phyloP scores from a whole-genome alignment of 495 filamentous ascomycete species.

The Pseudomonodictys pantanalensis region DNA sequence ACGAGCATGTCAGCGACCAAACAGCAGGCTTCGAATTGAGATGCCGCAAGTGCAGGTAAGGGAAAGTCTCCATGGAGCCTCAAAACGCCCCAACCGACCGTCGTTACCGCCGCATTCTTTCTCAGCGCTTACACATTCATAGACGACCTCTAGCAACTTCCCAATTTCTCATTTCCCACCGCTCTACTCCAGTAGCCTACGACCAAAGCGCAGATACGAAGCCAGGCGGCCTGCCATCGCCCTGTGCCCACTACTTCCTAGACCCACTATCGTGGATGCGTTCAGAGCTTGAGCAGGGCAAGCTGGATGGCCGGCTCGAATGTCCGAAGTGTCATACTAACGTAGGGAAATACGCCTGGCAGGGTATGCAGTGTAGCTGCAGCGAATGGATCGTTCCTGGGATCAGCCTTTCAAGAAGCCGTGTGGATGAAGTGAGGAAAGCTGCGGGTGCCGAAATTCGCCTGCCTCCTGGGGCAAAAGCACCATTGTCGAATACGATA shows the following conservation, averaged over 20 bases:
- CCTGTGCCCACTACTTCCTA: constrained; percentile 81
- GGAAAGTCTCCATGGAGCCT: constrained; percentile 16
- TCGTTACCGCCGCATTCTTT: background rate
- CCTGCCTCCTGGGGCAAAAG: constrained; percentile 18
- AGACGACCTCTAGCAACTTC: constrained; percentile 64
- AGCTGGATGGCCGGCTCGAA: constrained; percentile 74
- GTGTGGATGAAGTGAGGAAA: constrained; percentile 66
- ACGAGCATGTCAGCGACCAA: constrained; percentile 54
- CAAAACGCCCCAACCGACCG: background rate
- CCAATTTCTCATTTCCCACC: constrained; percentile 58
- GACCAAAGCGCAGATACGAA: constrained; percentile 1
- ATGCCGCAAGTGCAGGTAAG: constrained; percentile 54
- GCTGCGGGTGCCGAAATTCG: constrained; percentile 21
- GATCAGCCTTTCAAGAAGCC: constrained; percentile 75
- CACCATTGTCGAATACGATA: background rate
- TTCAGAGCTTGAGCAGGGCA: constrained; percentile 68
- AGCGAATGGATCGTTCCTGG: constrained; percentile 88
- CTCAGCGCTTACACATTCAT: constrained; percentile 13
- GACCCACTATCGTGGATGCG: constrained; percentile 95
- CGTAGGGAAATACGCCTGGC: constrained; percentile 92
- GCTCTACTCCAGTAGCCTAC: constrained; percentile 30
- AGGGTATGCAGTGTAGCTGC: constrained; percentile 90
- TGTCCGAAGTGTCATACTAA: constrained; percentile 81
- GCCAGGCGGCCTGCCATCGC: background rate
- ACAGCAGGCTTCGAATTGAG: constrained; percentile 46